Evolutionary conservation across 2,329 filamentous ascomycete species (phyloP), one percentile per base, ranked within the genome.

Genomic region (Thyridium curvatum): DNA sequence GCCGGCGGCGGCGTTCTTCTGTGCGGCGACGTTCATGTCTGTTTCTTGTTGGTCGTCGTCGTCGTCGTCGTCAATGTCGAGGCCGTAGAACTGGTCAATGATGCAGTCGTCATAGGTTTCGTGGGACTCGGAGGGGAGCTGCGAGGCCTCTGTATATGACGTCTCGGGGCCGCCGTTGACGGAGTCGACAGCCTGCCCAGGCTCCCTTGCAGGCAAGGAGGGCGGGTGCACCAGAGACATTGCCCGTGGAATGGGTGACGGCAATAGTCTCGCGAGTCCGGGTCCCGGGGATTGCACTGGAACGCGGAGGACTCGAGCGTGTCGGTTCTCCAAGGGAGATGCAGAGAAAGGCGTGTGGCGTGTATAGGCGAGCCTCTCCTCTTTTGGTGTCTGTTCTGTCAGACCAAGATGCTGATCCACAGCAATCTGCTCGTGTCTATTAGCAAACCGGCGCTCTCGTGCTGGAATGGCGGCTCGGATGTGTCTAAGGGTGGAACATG

Each of bases 1-100:
- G 35, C 45, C 41, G 40, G 43, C 37, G 35, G 37, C 30, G 36
- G 41, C 34, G 38, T 43, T 43, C 34, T 44, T 41, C n/a, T 42
- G 41, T 30, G 40, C 31, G 14, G 37, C 12, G 16, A 18, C 40
- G 34, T 40, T 44, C 39, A 45, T 45, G n/a, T 42, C 44, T 26
- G 21, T 26, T 43, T 35, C 30, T 38, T 15, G 10, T 15, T 33
- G 18, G 32, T 30, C 18, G 34, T 31, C 17, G 26, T 29, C 12
- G 21, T 33, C 12, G 32, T 30, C 18, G 34, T 31, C 17, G 26
- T 29, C 12, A 15, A 30, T 17, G 15, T 30, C 12, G 33, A 4
- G 29, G 18, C n/a, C 30, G 37, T 21, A 26, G 21, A 18, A 31
- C 13, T 26, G 4, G 16, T 31, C 28, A 31, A 13, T 14, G 15